Conservation (phyloP, 768 basidiomycete species). For the Phylloporus arenicola region DNA sequence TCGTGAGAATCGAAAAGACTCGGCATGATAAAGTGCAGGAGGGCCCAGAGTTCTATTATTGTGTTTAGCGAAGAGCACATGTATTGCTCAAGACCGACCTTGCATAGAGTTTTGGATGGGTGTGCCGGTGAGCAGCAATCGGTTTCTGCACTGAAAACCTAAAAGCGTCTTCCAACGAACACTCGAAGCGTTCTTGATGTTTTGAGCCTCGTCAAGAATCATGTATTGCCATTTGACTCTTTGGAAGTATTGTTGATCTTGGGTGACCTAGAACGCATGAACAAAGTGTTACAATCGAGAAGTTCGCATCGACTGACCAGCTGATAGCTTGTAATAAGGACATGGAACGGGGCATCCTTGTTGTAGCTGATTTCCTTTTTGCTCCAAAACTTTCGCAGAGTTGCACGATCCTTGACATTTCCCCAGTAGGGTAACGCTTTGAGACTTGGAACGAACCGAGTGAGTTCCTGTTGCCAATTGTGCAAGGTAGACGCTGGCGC, state of each 20-base stretch:
- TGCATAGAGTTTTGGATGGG: conserved; percentile 99
- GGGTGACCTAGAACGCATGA: conserved; percentile 59
- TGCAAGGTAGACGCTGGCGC: conserved; percentile 96
- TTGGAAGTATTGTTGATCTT: conserved; percentile 98
- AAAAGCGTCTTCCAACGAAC: conserved; percentile 96
- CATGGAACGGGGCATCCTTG: conserved; percentile 92
- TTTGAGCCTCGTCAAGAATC: conserved; percentile 99
- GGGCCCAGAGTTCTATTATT: conserved; percentile 85
- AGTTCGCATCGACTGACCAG: conserved; percentile 47
- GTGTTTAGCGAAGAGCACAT: conserved; percentile 2
- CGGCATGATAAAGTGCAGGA: conserved; percentile 99
- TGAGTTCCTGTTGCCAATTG: conserved; percentile 99
- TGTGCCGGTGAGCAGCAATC: conserved; percentile 91
- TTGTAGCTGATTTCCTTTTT: conserved; percentile 95
- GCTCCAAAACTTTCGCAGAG: conserved; percentile 95
- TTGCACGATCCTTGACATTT: conserved; percentile 90
- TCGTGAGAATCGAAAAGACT: conserved; percentile 98
- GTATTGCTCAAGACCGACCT: conserved; percentile 44
- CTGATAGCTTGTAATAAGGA: conserved; percentile 96
- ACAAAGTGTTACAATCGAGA: neutral
- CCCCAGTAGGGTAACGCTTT: conserved; percentile 99
- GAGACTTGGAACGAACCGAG: conserved; percentile 88
- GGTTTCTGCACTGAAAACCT: conserved; percentile 92
- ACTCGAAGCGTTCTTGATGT: conserved; percentile 96
- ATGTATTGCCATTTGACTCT: conserved; percentile 99